phyloP scores from a whole-genome alignment of 768 basidiomycete species.

The Podaxis sp. region DNA sequence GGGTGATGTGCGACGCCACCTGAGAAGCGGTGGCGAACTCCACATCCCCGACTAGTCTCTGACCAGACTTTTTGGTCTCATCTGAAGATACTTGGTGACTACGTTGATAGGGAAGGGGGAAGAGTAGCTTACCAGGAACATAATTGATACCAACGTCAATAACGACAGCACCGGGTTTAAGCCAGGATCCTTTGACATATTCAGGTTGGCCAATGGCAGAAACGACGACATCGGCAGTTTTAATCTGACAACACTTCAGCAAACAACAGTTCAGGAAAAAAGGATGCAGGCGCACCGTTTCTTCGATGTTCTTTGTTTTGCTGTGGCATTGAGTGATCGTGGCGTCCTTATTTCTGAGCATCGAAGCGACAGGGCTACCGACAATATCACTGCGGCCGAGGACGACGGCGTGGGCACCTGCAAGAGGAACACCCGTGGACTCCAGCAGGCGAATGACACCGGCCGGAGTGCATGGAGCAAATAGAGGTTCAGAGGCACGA shows the following conservation, averaged over 20 bases:
- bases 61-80: conserved; percentile 88
- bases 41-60: conserved; percentile 95
- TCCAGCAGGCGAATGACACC: conserved; percentile 91
- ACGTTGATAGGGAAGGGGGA: background rate
- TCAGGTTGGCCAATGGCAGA: conserved; percentile 94
- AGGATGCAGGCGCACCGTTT: conserved; percentile 53
- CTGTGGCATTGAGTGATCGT: conserved; percentile 99
- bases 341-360: conserved; percentile 87
- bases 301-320: conserved; percentile 75
- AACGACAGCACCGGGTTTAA: conserved; percentile 92
- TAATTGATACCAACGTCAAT: conserved; percentile 99
- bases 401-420: conserved; percentile 84
- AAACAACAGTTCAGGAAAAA: background rate
- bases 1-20: conserved; percentile 90
- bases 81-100: conserved; percentile 43
- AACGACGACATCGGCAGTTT: conserved; percentile 88
- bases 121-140: conserved; percentile 61
- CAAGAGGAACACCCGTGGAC: conserved; percentile 72
- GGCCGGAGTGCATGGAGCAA: conserved; percentile 93
- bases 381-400: conserved; percentile 98
- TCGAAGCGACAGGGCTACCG: conserved; percentile 89
- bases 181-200: conserved; percentile 89
- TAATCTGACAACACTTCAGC: conserved; percentile 48
- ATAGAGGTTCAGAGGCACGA: conserved; percentile 84
- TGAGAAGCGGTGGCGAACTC: conserved; percentile 74